A percentile compares a stretch with the other conserved stretches of the same genome.
Conservation (phyloP, 371 early-diverging fungal species). For the Rhizopus microsporus region DNA sequence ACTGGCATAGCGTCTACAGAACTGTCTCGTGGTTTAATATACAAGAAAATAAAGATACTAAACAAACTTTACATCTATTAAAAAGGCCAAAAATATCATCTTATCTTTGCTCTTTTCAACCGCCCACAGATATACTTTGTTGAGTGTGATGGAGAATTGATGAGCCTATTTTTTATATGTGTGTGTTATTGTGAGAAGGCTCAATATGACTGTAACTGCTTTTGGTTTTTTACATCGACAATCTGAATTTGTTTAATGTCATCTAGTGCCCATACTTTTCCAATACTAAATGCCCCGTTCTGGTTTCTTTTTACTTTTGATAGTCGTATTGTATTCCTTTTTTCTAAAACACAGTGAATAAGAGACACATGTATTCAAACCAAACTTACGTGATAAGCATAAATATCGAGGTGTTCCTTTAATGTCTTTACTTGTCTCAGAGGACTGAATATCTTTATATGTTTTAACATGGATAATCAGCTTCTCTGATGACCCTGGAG, state of each 20-base stretch:
- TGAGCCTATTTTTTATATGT: slow-evolving; percentile 30
- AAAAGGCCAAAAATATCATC: slow-evolving; percentile 46
- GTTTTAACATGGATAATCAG: slow-evolving; percentile 49
- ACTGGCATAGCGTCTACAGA: slow-evolving; percentile 37
- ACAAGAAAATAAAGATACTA: neutral
- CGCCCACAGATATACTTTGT: slow-evolving; percentile 54
- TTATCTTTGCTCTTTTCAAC: slow-evolving; percentile 51
- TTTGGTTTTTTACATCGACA: slow-evolving; percentile 50
- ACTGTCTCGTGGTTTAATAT: slow-evolving; percentile 18
- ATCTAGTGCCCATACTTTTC: slow-evolving; percentile 60
- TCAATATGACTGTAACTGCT: neutral
- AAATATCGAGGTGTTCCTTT: slow-evolving; percentile 53
- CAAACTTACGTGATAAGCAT: slow-evolving; percentile 44
- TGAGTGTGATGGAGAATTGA: slow-evolving; percentile 49
- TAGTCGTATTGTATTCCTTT: slow-evolving; percentile 52
- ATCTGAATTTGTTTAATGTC: slow-evolving; percentile 58
- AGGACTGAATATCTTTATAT: slow-evolving; percentile 52
- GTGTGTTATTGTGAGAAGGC: neutral
- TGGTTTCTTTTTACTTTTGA: slow-evolving; percentile 61
- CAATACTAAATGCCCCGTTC: slow-evolving; percentile 56
- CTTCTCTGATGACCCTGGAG: slow-evolving; percentile 38
- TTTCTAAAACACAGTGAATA: slow-evolving; percentile 27
- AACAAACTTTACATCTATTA: slow-evolving; percentile 41
- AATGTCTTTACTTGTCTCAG: slow-evolving; percentile 31
- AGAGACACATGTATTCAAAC: neutral